Base-by-base conservation (phyloP, 176 grass and related monocot genomes). In the Cenchrus fungigraminus region DNA sequence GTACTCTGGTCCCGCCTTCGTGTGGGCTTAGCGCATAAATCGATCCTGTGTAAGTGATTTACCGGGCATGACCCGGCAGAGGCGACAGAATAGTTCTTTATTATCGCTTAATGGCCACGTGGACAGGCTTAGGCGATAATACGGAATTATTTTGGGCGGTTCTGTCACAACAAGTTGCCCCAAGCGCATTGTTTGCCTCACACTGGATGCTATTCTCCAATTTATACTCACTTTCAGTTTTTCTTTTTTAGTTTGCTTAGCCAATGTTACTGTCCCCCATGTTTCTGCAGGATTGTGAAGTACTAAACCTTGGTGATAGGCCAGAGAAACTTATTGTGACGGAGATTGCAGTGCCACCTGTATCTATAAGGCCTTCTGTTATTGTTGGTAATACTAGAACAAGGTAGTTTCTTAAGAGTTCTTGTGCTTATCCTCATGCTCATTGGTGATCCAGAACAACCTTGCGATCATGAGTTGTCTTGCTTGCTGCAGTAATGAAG, bases 241-340 rank as follows among this genome's bases (percentile, higher is more conserved):
- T 45, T 7, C 16, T 40, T 40, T 40, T 3, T 40, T 3, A 40
- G 37, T 40, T 40, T 40, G 37, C 37, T 46, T 6, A 22, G 17
- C n/a, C 74, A 47, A 12, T 40, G 80, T 73, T 70, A 16, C 55
- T 37, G 78, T 55, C 49, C 37, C 51, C 65, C 25, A 15, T 45
- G 43, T 20, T 76, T 85, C n/a, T 90, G 61, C 89, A 98, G 95
- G 95, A 98, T 80, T 95, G 95, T 84, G 95, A 98, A 90, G 83
- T 98, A 83, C 93, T 98, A 71, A 98, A 98, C 87, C 91, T 98
- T 82, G 84, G 86, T 63, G 89, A 92, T 75, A 91, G 93, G 71
- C 95, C 95, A 63, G 95, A 98, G 68, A 98, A 98, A 78, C 86
- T 98, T 73, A 90, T 98, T 78, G 91, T 98, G 69, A 93, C 95